phyloP scores from a whole-genome alignment of 148 eudicot species.

The Chenopodium suecicum region DNA sequence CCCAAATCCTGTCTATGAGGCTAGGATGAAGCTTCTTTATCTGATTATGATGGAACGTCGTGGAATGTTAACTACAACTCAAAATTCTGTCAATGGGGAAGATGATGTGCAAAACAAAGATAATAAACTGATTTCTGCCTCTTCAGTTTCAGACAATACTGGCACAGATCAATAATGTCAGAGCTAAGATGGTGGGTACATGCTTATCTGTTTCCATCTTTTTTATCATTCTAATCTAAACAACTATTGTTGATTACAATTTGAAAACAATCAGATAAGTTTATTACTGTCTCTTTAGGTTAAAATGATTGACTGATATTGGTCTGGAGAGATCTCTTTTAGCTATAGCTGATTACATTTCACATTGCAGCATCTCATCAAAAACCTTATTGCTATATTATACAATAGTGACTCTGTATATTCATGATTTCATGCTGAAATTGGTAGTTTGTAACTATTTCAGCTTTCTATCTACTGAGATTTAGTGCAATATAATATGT shows the following conservation, averaged over 20 bases:
- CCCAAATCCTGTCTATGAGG: slow-evolving; percentile 69
- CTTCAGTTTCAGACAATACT: slow-evolving; percentile 9
- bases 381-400: background rate
- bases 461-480: background rate
- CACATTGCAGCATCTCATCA: background rate
- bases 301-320: background rate
- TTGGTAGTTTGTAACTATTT: background rate
- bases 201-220: background rate
- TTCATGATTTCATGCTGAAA: background rate
- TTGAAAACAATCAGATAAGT: background rate
- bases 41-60: slow-evolving; percentile 68
- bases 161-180: slow-evolving; percentile 6
- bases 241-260: background rate
- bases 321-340: background rate
- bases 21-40: slow-evolving; percentile 81
- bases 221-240: background rate
- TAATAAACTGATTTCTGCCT: background rate
- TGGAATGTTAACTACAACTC: slow-evolving; percentile 39
- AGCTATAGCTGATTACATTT: background rate
- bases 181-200: slow-evolving; percentile 12
- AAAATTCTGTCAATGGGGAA: slow-evolving; percentile 26
- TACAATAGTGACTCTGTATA: background rate
- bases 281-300: background rate
- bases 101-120: slow-evolving; percentile 23
- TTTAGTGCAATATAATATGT: background rate